These are phyloP conservation scores for Cladophialophora bantiana DNA, from an alignment of 2,329 filamentous ascomycete genomes.

Conservation along the genomic window DNA sequence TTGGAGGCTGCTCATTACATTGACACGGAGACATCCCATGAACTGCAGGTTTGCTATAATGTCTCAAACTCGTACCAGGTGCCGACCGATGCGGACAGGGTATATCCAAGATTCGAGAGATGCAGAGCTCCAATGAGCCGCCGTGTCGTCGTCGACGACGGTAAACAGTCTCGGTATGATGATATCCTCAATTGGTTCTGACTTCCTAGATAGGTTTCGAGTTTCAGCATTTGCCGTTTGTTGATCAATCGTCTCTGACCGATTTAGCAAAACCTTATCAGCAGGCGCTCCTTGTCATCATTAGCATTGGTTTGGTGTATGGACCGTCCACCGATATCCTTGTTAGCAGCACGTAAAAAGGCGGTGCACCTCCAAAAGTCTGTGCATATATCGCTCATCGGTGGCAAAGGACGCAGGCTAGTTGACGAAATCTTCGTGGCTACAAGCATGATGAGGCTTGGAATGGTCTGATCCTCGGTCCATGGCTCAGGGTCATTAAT, in stretches of 20 bases:
- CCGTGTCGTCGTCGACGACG: not conserved
- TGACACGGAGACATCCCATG: not conserved
- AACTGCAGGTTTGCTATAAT: not conserved
- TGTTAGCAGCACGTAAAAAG: not conserved
- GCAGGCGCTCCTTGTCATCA: conserved; percentile 3
- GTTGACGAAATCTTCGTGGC: not conserved
- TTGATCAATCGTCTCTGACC: not conserved
- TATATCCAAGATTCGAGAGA: not conserved
- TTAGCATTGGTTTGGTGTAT: conserved; percentile 13
- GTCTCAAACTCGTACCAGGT: not conserved
- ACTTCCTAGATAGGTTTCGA: not conserved
- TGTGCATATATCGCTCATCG: conserved; percentile 10
- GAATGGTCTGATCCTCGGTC: not conserved
- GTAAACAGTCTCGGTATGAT: not conserved
- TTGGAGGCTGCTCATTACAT: not conserved
- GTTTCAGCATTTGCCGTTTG: not conserved
- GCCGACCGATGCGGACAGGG: not conserved
- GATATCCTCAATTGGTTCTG: not conserved
- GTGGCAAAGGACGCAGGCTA: conserved; percentile 11
- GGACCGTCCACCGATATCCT: not conserved
- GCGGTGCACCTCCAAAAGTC: not conserved
- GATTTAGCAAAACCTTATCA: conserved; percentile 20
- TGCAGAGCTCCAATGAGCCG: not conserved
- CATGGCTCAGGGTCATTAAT: not conserved
- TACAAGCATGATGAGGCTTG: not conserved